phyloP scores from a whole-genome alignment of 179 eudicot species.

The Beta macrorhiza region DNA sequence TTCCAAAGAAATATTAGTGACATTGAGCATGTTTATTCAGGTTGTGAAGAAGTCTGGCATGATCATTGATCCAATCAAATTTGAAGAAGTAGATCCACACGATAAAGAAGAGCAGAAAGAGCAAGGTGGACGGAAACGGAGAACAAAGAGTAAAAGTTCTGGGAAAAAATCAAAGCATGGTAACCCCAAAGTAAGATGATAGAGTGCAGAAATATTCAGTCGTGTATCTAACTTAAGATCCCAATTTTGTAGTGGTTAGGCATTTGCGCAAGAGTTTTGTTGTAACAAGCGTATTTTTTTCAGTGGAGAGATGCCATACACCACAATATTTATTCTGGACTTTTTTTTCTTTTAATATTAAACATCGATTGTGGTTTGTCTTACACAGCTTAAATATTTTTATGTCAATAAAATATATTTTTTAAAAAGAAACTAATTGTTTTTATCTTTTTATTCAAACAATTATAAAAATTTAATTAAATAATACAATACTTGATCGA shows the following conservation, averaged over 20 bases:
- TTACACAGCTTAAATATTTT: too few relatives aligned
- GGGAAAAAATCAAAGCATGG: conserved; percentile 23
- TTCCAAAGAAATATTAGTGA: conserved; percentile 3
- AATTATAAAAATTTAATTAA: too few relatives aligned
- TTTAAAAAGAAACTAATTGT: too few relatives aligned
- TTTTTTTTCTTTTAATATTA: too few relatives aligned
- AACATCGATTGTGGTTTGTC: too few relatives aligned
- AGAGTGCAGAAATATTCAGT: not conserved
- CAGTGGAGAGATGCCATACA: not conserved
- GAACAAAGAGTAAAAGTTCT: conserved; percentile 26
- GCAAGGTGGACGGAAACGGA: conserved; percentile 30
- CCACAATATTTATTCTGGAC: too few relatives aligned
- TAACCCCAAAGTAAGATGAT: conserved; percentile 9
- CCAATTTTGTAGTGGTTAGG: conserved; percentile 31
- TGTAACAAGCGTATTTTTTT: not conserved
- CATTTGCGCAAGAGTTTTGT: not conserved
- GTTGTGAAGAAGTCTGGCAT: conserved; percentile 86
- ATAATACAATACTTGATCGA: too few relatives aligned
- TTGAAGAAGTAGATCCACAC: conserved; percentile 58
- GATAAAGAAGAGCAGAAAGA: conserved; percentile 35
- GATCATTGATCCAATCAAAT: conserved; percentile 72
- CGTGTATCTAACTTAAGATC: not conserved
- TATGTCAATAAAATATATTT: too few relatives aligned
- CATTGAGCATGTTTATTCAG: conserved; percentile 37
- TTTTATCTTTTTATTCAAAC: too few relatives aligned